Evolutionary conservation across 768 basidiomycete genomes (phyloP), one percentile per base, ranked within the genome.

Genomic region (Suillus paluster): DNA sequence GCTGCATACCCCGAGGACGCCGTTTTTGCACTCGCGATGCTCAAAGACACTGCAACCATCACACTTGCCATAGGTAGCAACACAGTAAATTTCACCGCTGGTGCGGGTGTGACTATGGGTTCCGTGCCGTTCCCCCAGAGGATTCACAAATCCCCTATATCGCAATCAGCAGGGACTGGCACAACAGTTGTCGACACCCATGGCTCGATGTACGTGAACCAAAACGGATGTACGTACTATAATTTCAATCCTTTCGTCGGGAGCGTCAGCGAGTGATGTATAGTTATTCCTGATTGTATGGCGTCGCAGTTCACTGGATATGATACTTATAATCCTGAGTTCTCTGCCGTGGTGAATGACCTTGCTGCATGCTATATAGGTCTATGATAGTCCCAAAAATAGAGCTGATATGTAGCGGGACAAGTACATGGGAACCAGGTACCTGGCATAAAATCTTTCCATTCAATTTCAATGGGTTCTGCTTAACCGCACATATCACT

Each of bases 21-120:
- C 15, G 70, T 80, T 57, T 81, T 78, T 63, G 79, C 74, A 19
- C 66, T 80, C 41, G 71, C 79, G 11, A 72, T 81, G 56, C 67
- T 79, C 54, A 72, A 68, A 19, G 61, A 66, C 5, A 56, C 71
- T 4, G 75, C 73, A 5, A 74, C 70, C 15, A 67, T 80, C 59
- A 68, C 67, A 23, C 70, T 82, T 38, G 66, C 68, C 60, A 69
- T 74, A 21, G 73, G 73, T 27, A 67, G 66, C 17, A 72, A 64
- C 23, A 61, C 64, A 15, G 61, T 59, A 30, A 60, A 67, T 23
- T 70, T 65, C 36, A 52, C 61, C 42, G 70, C 63, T 34, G 46
- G 36, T 10, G 19, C 27, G 19, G 49, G 49, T n/a, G 19, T 50
- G 27, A 50, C 30, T 11, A 50, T 67, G 66, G 36, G 71, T 67